These are phyloP conservation scores for Russula sp. DNA, from an alignment of 768 basidiomycete genomes.

Conservation along the genomic window DNA sequence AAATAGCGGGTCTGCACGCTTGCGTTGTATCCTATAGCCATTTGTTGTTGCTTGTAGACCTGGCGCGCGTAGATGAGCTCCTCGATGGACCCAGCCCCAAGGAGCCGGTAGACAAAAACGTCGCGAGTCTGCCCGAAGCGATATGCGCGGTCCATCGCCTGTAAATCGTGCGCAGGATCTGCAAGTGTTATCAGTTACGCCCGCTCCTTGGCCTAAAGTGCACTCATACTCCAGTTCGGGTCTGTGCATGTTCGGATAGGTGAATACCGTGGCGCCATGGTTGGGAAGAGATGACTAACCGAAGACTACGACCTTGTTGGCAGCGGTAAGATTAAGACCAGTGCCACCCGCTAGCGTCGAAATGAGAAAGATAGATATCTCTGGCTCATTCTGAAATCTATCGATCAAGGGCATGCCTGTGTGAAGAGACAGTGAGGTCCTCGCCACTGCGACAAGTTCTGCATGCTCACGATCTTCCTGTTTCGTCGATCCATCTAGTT, in stretches of 20 bases:
- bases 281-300: slow-evolving; percentile 34
- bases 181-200: neutral
- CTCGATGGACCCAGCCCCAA: slow-evolving; percentile 83
- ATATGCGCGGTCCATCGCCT: slow-evolving; percentile 84
- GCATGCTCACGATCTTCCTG: slow-evolving; percentile 52
- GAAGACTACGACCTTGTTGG: slow-evolving; percentile 92
- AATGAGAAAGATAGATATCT: slow-evolving; percentile 77
- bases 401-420: slow-evolving; percentile 85
- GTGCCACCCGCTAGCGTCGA: slow-evolving; percentile 90
- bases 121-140: slow-evolving; percentile 83
- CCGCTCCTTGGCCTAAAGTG: neutral
- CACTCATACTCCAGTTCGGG: slow-evolving; percentile 85
- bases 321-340: slow-evolving; percentile 83
- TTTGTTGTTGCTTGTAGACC: slow-evolving; percentile 90
- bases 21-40: slow-evolving; percentile 83
- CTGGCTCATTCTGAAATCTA: slow-evolving; percentile 64
- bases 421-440: neutral
- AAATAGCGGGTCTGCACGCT: slow-evolving; percentile 82
- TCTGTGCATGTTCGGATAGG: slow-evolving; percentile 36
- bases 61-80: slow-evolving; percentile 86
- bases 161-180: slow-evolving; percentile 95
- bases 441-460: neutral
- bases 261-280: neutral
- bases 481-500: slow-evolving; percentile 72
- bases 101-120: slow-evolving; percentile 73